These are phyloP conservation scores for Chlorokybus atmophyticus DNA, from an alignment of 139 green algal genomes.

Conservation along the genomic window DNA sequence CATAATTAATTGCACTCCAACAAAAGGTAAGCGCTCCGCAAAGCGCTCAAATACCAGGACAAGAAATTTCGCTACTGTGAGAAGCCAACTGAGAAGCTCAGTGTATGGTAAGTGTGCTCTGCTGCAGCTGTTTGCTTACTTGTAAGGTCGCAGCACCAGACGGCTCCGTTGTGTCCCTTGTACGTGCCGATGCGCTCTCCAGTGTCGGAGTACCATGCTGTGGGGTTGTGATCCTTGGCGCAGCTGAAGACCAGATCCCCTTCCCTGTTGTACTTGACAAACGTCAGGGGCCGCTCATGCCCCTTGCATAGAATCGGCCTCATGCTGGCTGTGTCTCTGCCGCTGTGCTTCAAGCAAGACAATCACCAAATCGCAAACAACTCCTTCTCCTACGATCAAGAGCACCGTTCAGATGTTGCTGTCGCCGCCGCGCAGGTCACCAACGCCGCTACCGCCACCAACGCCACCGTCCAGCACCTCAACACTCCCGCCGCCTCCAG, in stretches of 20 bases:
- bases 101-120: background rate
- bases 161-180: conserved; percentile 86
- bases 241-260: conserved; percentile 90
- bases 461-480: too few species aligned
- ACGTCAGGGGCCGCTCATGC: conserved; percentile 74
- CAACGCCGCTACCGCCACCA: too few species aligned
- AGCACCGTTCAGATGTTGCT: too few species aligned
- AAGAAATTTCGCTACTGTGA: background rate
- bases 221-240: conserved; percentile 79
- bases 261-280: conserved; percentile 89
- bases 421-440: too few species aligned
- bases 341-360: too few species aligned
- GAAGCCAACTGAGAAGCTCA: background rate
- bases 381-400: too few species aligned
- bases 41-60: background rate
- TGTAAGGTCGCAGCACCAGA: conserved; percentile 81
- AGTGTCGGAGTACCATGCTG: conserved; percentile 80
- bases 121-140: conserved; percentile 29
- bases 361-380: too few species aligned
- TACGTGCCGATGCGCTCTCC: conserved; percentile 87
- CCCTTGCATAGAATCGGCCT: conserved; percentile 73
- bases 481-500: too few species aligned
- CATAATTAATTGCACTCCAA: background rate
- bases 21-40: background rate
- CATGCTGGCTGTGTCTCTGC: too few species aligned